Conservation (phyloP, 179 eudicot genomes). For the Silene noctiflora region DNA sequence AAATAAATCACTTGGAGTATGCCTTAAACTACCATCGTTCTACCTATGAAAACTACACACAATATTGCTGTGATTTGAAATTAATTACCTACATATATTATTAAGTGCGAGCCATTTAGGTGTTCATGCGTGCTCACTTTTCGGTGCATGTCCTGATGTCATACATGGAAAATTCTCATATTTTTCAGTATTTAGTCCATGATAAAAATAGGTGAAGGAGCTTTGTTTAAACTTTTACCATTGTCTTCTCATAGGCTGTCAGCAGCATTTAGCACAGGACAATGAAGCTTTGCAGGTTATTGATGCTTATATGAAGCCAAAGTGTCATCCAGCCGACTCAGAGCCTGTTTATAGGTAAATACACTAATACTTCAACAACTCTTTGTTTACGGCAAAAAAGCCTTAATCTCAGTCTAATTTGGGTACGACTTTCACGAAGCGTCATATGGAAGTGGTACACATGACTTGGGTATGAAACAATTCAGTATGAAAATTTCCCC, state of each 20-base stretch:
- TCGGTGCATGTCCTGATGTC: not conserved
- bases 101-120: not conserved
- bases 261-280: constrained; percentile 28
- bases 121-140: not conserved
- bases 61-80: not conserved
- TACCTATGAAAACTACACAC: not conserved
- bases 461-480: not conserved
- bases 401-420: not conserved
- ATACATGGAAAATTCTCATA: too few relatives aligned
- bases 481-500: too few relatives aligned
- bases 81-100: not conserved
- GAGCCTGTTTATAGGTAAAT: constrained; percentile 67
- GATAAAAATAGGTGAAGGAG: constrained; percentile 6
- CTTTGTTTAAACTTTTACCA: not conserved
- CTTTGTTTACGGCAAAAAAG: not conserved
- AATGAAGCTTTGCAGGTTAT: constrained; percentile 52
- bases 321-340: constrained; percentile 82
- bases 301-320: constrained; percentile 80
- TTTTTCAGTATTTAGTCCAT: not conserved
- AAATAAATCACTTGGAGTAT: not conserved
- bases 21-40: not conserved
- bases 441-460: not conserved
- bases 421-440: not conserved
- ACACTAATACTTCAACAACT: not conserved
- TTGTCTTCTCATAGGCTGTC: constrained; percentile 32